A percentile compares a stretch with the other conserved stretches of the same genome.
phyloP scores from a whole-genome alignment of 2,329 filamentous ascomycete genomes.

The Paecilomyces sp. region DNA sequence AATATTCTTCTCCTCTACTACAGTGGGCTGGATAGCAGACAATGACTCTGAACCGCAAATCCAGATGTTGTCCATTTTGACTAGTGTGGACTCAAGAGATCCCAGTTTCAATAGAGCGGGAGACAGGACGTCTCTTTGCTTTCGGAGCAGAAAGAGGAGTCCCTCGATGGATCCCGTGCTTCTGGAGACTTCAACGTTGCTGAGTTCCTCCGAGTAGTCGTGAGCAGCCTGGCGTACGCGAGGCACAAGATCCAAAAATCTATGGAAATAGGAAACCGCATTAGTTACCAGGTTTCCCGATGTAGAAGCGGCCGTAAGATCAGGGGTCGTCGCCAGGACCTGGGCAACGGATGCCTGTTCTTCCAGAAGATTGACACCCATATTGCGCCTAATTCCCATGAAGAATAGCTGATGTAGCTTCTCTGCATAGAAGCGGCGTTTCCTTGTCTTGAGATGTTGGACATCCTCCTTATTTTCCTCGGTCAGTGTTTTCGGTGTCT shows the following conservation, averaged over 20 bases:
- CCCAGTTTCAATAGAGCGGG: conserved; percentile 22
- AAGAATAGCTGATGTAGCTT: conserved; percentile 72
- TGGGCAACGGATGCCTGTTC: conserved; percentile 65
- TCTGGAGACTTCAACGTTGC: conserved; percentile 67
- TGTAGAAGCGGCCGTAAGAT: conserved; percentile 20
- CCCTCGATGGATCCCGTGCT: conserved; percentile 85
- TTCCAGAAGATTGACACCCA: conserved; percentile 64
- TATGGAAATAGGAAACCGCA: conserved; percentile 70
- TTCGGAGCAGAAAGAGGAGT: conserved; percentile 52
- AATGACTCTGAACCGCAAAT: conserved; percentile 17
- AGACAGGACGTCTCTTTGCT: conserved; percentile 30
- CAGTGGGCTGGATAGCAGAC: conserved; percentile 10
- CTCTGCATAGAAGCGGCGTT: conserved; percentile 84
- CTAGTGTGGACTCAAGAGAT: conserved; percentile 21
- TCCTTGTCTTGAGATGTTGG: conserved; percentile 84
- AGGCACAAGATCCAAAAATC: conserved; percentile 66
- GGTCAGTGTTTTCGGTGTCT: conserved; percentile 72
- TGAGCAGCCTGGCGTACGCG: conserved; percentile 59
- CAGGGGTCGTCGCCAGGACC: conserved; percentile 56
- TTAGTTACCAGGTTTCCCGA: conserved; percentile 24
- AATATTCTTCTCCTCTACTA: conserved; percentile 12
- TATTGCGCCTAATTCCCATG: conserved; percentile 85
- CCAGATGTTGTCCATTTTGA: conserved; percentile 28
- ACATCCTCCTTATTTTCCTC: conserved; percentile 80
- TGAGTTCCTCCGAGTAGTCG: conserved; percentile 80